Base-by-base conservation (phyloP, 805 yeast species). In the Sugiyamaella valdiviana region DNA sequence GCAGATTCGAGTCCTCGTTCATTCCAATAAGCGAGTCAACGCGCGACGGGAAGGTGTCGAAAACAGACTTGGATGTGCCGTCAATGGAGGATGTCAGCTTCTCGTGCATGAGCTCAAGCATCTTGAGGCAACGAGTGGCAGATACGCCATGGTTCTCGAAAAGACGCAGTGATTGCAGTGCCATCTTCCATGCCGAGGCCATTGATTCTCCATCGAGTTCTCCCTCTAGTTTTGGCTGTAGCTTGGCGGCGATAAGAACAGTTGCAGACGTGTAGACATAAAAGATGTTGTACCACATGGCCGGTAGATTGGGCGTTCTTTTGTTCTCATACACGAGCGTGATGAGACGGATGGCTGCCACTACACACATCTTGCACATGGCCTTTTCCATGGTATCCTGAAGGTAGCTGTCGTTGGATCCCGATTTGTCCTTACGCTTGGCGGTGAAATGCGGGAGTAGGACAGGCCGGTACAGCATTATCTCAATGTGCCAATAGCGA, bases 201-300 rank as follows among this genome's bases (percentile, higher is more conserved):
- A 42, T 44, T 14, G 39, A 32, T 16, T 47, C 53, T 12, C 49
- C 24, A 24, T 53, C 50, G 16, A 51, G 44, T 20, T 51, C 57
- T 21, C 38, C 21, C 39, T 48, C 15, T 16, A 60, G 45, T 4
- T 44, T 15, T 5, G 62, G 62, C 19, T 52, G 54, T 3, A 60
- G 52, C 44, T 54, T 59, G 15, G 60, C 60, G 2, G 63, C 59
- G 23, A 60, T 45, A 22, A 60, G 20, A 3, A 60, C 59, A 16
- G 56, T 50, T 10, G 53, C 60, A 2, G 63, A 53, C 12, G 61
- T 53, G 44, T 60, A 60, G 12, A 55, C 38, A 40, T 60, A 60
- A 36, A 51, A 60, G 2, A 61, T 51, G 39, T 50, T 51, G 40
- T 56, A 57, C 64, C 64, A 60, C 45, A 51, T 48, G 19, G 56